Percentiles rank a stretch among this genome's conserved stretches.
Conservation (phyloP, 73 alveolate genomes). For the Tetrahymena elliotti region DNA sequence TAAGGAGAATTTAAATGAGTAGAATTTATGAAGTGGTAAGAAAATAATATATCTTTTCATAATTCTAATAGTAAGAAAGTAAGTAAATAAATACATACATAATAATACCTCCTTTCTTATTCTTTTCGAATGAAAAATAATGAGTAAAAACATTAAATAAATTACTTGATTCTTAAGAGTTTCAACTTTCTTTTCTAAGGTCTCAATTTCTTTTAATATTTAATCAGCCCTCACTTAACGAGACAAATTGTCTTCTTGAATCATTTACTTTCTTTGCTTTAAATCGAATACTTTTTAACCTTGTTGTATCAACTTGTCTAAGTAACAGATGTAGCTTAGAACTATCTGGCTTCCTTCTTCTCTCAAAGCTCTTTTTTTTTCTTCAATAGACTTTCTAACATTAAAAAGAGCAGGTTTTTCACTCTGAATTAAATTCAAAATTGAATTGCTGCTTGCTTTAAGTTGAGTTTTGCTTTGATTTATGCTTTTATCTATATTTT, state of each 20-base stretch:
- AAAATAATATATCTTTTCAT: not conserved
- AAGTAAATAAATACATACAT: too few relatives aligned
- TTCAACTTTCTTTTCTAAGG: not conserved
- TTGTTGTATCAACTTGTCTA: not conserved
- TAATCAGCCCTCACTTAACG: not conserved
- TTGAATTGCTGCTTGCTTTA: not conserved
- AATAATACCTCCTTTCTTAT: not conserved
- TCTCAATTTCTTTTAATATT: not conserved
- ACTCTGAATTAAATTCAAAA: not conserved
- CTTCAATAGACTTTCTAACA: not conserved
- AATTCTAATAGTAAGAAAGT: not conserved
- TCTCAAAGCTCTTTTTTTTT: not conserved
- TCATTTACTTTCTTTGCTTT: not conserved
- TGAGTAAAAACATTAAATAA: not conserved
- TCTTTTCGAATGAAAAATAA: not conserved
- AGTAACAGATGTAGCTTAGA: not conserved
- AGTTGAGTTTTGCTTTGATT: not conserved
- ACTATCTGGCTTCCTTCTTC: not conserved
- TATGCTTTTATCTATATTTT: not conserved
- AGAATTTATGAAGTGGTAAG: not conserved
- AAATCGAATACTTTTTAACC: not conserved
- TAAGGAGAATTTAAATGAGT: not conserved
- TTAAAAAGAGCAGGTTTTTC: not conserved
- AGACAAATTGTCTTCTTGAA: not conserved
- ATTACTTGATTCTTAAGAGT: not conserved